phyloP scores from a whole-genome alignment of 306 rosid species.

The Geum urbanum region DNA sequence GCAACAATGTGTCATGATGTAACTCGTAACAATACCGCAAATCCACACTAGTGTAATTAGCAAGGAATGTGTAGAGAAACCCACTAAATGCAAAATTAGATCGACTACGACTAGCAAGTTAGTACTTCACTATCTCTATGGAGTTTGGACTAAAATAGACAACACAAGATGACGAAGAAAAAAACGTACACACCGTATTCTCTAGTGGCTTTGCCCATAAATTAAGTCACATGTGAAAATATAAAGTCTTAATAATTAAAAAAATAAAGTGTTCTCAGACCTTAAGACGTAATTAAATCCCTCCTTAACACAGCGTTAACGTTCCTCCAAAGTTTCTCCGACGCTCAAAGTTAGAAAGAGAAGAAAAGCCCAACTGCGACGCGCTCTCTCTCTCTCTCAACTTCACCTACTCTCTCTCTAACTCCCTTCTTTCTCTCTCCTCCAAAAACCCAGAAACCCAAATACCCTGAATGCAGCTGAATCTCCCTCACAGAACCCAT shows the following conservation, averaged over 20 bases:
- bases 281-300: conserved; percentile 25
- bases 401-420: conserved; percentile 21
- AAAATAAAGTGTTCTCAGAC: neutral
- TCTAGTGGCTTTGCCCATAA: neutral
- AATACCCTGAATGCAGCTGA: conserved; percentile 31
- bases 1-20: too few relatives aligned
- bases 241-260: neutral
- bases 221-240: neutral
- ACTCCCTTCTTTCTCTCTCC: conserved; percentile 4
- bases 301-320: conserved; percentile 35
- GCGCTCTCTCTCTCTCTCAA: conserved; percentile 18
- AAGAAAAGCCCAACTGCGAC: conserved; percentile 21
- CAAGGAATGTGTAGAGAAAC: too few relatives aligned
- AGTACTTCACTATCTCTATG: too few relatives aligned
- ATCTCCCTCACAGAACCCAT: conserved; percentile 34
- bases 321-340: conserved; percentile 56
- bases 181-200: too few relatives aligned
- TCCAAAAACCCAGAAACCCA: conserved; percentile 17
- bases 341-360: neutral
- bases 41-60: too few relatives aligned
- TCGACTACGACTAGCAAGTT: too few relatives aligned
- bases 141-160: too few relatives aligned
- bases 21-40: too few relatives aligned
- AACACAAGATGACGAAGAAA: too few relatives aligned
- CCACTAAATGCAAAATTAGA: too few relatives aligned